Conservation (phyloP, 257 asterid genomes). For the Nicotiana noctiflora region DNA sequence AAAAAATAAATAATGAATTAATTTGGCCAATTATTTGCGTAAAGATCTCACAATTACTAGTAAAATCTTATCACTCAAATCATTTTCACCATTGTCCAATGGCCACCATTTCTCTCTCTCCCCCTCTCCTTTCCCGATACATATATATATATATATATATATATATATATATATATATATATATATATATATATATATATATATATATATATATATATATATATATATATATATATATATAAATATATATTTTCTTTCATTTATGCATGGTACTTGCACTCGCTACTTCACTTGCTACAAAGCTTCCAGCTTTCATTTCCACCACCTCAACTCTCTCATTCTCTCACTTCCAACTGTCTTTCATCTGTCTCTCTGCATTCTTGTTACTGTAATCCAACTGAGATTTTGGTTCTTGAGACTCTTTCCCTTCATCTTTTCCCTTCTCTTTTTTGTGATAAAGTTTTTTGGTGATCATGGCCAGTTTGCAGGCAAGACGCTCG, state of each 20-base stretch:
- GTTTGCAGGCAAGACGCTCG: neutral
- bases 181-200: too few relatives aligned
- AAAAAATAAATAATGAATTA: too few relatives aligned
- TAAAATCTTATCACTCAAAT: neutral
- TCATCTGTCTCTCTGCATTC: neutral
- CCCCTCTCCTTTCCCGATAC: neutral
- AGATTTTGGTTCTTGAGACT: neutral
- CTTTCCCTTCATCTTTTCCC: neutral
- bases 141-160: neutral
- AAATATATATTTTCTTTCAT: too few relatives aligned
- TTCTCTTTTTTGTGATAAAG: neutral
- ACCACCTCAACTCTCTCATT: neutral
- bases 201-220: too few relatives aligned
- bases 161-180: too few relatives aligned
- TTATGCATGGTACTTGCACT: slow-evolving; percentile 23
- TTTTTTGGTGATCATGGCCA: slow-evolving; percentile 1
- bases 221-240: too few relatives aligned
- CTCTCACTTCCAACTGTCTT: neutral
- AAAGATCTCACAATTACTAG: too few relatives aligned
- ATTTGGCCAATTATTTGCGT: too few relatives aligned
- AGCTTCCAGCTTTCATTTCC: neutral
- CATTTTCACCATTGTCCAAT: neutral
- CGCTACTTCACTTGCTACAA: neutral
- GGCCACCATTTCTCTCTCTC: neutral
- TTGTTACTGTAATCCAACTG: neutral